Base-by-base conservation (phyloP, 805 yeast species). In the Saturnispora diversa region DNA sequence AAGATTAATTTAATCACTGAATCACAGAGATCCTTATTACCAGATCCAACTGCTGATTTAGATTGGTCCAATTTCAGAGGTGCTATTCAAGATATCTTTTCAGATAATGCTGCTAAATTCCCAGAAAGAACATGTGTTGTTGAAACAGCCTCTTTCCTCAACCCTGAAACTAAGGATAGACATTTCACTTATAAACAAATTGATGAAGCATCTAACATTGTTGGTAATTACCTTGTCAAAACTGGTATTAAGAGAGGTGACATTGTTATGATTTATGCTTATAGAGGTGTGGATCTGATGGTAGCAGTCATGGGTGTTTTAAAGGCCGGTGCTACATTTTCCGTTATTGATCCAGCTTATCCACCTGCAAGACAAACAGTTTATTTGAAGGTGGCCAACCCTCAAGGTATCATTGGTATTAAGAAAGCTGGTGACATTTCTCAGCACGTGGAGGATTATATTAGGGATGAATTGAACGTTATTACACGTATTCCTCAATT, bases 321-420 rank as follows among this genome's bases (percentile, higher is more conserved):
- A 59, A 92, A 92, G 65, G 97, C 98, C 1, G 99, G 99, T 52
- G 97, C 95, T 13, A 90, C 98, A 0, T 92, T 92, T 60, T 88
- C 97, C 8, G 99, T 92, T 17, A 94, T 92, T 49, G 99, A 92
- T 59, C 98, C 98, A 6, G 97, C 97, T 5, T 92, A 92, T 61
- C 99, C 99, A 31, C 96, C 98, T 13, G 94, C 95, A 8, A 77
- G 99, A 63, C 99, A 92, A 63, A 92, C 85, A 48, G 76, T 92
- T 46, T 92, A 92, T 60, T 70, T 92, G 43, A 77, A 84, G 35
- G 99, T 92, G 12, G 97, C 98, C 27, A 77, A 82, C 60, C 99
- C 99, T 25, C 75, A 67, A 51, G 98, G 95, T 48, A 71, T 92
- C 51, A 80, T 92, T 46, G 95, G 88, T 15, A 78, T 92, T 50